Base-by-base conservation (phyloP, 345 rosid genomes). In the Raphanus raphanistrum region DNA sequence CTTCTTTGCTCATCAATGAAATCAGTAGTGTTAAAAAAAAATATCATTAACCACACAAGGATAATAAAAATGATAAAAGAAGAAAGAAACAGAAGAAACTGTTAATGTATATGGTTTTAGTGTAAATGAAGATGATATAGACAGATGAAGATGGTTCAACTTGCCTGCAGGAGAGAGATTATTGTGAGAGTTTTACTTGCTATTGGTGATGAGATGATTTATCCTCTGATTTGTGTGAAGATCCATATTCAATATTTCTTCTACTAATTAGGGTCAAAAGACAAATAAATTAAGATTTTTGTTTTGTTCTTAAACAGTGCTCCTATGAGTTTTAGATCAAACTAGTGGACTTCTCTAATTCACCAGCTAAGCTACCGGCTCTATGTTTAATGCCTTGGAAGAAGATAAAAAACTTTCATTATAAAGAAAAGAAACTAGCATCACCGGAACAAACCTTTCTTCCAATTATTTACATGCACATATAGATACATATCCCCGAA, bases 391-490 rank as follows among this genome's bases (percentile, higher is more conserved):
- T 43, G 50, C 6, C 50, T 43, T 43, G 50, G 1, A 11, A 15
- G 50, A 43, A 43, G 50, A 43, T 11, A 3, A 43, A 48, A 48
- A 48, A n/a, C 17, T n/a, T 48, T n/a, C 17, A 48, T 48, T 48
- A 48, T 28, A 55, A 28, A 60, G 36, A 29, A 38, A 38, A 70
- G 6, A 35, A 43, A 67, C 67, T 29, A 75, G 31, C 12, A 41
- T 68, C 65, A 70, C 12, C 8, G 8, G 32, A 70, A 4, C 74
- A 57, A 77, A 59, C 32, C 62, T 6, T 63, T 45, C 32, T 33
- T 33, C 57, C 25, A 67, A 50, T 73, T 27, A 66, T 72, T 4
- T 67, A 79, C 82, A 79, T 67, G 65, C 55, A 72, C 55, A 1
- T 21, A 21, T 21, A 21, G 21, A 21, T 21, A 21, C 21, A 28